Evolutionary conservation across 345 rosid species (phyloP).

Genomic region (Kernera saxatilis): DNA sequence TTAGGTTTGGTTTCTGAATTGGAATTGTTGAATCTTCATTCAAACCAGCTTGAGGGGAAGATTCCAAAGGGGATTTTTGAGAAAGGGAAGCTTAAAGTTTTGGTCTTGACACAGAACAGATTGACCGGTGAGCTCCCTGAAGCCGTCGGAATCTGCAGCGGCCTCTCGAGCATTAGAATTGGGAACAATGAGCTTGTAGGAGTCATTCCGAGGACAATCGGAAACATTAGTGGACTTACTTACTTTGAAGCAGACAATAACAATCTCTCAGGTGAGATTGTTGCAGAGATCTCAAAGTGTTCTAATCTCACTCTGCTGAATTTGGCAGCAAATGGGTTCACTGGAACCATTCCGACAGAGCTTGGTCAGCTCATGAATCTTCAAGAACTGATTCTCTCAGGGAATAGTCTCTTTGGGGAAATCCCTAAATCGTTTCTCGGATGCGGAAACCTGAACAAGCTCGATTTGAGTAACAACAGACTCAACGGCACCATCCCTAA

Average conservation of each 20-base stretch:
- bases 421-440: constrained; percentile 65
- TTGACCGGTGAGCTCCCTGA: constrained; percentile 68
- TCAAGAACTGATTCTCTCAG: constrained; percentile 89
- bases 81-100: constrained; percentile 69
- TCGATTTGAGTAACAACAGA: constrained; percentile 68
- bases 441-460: constrained; percentile 85
- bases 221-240: constrained; percentile 75
- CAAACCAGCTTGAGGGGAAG: constrained; percentile 72
- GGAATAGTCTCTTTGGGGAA: constrained; percentile 72
- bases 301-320: constrained; percentile 82
- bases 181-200: constrained; percentile 85
- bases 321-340: constrained; percentile 77
- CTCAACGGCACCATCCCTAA: constrained; percentile 76
- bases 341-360: constrained; percentile 66
- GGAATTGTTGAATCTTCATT: constrained; percentile 78
- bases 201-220: constrained; percentile 66
- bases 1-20: constrained; percentile 66
- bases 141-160: constrained; percentile 58
- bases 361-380: constrained; percentile 72
- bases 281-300: constrained; percentile 68
- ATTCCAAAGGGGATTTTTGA: constrained; percentile 72
- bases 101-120: constrained; percentile 77
- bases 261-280: constrained; percentile 76
- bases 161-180: constrained; percentile 73
- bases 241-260: constrained; percentile 90